Evolutionary conservation across 2,329 filamentous ascomycete species (phyloP).

Genomic region (Phaeomoniella chlamydospora): DNA sequence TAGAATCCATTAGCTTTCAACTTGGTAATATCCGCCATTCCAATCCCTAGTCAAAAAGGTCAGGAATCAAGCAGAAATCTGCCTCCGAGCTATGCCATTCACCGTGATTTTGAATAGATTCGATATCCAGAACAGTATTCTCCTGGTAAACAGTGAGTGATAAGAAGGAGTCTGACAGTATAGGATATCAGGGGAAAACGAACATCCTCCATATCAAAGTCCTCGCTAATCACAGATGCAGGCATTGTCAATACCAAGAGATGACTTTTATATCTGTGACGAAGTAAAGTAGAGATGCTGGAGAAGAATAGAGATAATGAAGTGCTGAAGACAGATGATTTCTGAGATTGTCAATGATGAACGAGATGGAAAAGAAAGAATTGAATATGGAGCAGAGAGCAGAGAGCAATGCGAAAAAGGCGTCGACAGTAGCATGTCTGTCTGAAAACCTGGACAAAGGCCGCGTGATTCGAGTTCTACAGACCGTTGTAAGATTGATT

Average conservation of each 20-base stretch:
- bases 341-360: too few relatives aligned
- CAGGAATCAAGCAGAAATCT: not conserved
- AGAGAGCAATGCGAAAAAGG: not conserved
- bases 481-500: too few relatives aligned
- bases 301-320: not conserved
- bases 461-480: too few relatives aligned
- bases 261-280: slow-evolving; percentile 1
- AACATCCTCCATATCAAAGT: slow-evolving; percentile 37
- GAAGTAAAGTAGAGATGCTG: not conserved
- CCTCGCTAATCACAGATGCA: slow-evolving; percentile 37
- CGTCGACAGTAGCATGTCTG: too few relatives aligned
- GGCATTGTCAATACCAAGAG: slow-evolving; percentile 26
- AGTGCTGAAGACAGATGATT: too few relatives aligned
- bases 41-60: slow-evolving; percentile 33
- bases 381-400: not conserved
- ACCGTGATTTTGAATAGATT: slow-evolving; percentile 52
- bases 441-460: too few relatives aligned
- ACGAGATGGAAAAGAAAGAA: not conserved
- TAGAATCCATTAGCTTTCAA: slow-evolving; percentile 48
- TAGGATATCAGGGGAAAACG: too few relatives aligned
- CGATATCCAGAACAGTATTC: slow-evolving; percentile 49
- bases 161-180: too few relatives aligned
- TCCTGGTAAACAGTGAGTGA: slow-evolving; percentile 18
- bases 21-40: slow-evolving; percentile 50
- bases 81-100: slow-evolving; percentile 3